A percentile compares a stretch with the other conserved stretches of the same genome.
phyloP scores from a whole-genome alignment of 1,284 basidiomycete genomes.

The Irpex rosettiformis region DNA sequence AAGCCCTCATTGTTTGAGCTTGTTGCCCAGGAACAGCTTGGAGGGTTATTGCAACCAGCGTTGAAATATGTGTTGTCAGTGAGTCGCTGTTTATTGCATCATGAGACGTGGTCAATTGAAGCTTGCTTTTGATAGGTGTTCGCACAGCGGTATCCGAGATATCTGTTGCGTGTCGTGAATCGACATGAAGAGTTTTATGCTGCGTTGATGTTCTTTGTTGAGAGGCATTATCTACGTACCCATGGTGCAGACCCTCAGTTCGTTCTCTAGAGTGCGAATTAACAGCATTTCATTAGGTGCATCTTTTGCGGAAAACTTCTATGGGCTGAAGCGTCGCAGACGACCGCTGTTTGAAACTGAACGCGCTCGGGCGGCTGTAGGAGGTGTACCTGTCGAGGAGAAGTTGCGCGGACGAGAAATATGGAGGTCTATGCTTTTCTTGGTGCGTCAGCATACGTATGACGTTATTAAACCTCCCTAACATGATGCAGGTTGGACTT shows the following conservation, averaged over 20 bases:
- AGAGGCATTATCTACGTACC: constrained; percentile 85
- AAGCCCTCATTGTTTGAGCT: constrained; percentile 96
- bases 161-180: constrained; percentile 90
- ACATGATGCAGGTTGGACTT: constrained; percentile 65
- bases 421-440: constrained; percentile 70
- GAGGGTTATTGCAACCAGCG: constrained; percentile 91
- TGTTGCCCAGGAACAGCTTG: constrained; percentile 91
- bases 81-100: constrained; percentile 25
- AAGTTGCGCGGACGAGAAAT: constrained; percentile 61
- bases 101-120: background rate
- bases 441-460: constrained; percentile 47
- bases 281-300: constrained; percentile 52
- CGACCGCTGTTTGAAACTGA: constrained; percentile 67
- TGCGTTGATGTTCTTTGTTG: constrained; percentile 82
- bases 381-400: constrained; percentile 60
- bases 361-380: constrained; percentile 63
- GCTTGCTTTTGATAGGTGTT: constrained; percentile 84
- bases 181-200: constrained; percentile 97
- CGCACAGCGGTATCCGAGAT: constrained; percentile 92
- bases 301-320: constrained; percentile 92
- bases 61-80: constrained; percentile 94
- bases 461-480: background rate
- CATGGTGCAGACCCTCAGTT: constrained; percentile 51
- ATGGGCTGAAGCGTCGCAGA: constrained; percentile 79
- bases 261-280: background rate